Conservation (phyloP, 352 stramenopile genomes). For the Bremia lactucae region DNA sequence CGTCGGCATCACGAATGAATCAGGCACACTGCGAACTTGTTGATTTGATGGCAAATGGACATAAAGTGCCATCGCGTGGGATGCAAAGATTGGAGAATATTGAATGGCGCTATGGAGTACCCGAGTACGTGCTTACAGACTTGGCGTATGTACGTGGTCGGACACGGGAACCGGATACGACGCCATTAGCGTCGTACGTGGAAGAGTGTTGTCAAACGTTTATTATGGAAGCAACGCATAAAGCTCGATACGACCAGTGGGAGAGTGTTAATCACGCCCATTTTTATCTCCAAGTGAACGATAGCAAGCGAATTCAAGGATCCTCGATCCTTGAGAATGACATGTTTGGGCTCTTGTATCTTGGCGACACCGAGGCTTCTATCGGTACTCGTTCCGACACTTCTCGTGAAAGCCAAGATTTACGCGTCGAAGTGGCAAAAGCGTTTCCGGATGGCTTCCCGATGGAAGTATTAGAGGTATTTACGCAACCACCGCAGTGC, state of each 20-base stretch:
- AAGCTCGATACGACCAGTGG: slow-evolving; percentile 47
- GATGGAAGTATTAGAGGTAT: slow-evolving; percentile 72
- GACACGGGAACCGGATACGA: slow-evolving; percentile 38
- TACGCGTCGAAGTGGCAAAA: slow-evolving; percentile 40
- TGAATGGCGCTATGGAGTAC: slow-evolving; percentile 52
- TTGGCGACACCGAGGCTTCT: slow-evolving; percentile 30
- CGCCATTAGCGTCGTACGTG: slow-evolving; percentile 55
- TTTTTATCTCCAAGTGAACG: slow-evolving; percentile 72
- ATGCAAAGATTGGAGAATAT: slow-evolving; percentile 15
- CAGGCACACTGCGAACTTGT: slow-evolving; percentile 50
- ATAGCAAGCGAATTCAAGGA: slow-evolving; percentile 32
- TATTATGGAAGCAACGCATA: slow-evolving; percentile 72
- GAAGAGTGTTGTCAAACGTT: slow-evolving; percentile 73
- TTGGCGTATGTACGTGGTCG: slow-evolving; percentile 61
- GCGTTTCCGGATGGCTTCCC: slow-evolving; percentile 67
- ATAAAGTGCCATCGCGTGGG: slow-evolving; percentile 43
- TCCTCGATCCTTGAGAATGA: slow-evolving; percentile 40
- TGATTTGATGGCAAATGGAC: slow-evolving; percentile 34
- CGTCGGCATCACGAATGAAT: slow-evolving; percentile 49
- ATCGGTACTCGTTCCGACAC: slow-evolving; percentile 20
- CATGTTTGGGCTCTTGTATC: slow-evolving; percentile 57
- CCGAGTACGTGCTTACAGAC: slow-evolving; percentile 68
- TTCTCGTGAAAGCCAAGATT: slow-evolving; percentile 34
- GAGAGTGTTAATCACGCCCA: slow-evolving; percentile 38
- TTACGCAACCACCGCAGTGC: slow-evolving; percentile 59